phyloP scores from a whole-genome alignment of 2,329 filamentous ascomycete genomes.

The Xylariomycetidae sp. region DNA sequence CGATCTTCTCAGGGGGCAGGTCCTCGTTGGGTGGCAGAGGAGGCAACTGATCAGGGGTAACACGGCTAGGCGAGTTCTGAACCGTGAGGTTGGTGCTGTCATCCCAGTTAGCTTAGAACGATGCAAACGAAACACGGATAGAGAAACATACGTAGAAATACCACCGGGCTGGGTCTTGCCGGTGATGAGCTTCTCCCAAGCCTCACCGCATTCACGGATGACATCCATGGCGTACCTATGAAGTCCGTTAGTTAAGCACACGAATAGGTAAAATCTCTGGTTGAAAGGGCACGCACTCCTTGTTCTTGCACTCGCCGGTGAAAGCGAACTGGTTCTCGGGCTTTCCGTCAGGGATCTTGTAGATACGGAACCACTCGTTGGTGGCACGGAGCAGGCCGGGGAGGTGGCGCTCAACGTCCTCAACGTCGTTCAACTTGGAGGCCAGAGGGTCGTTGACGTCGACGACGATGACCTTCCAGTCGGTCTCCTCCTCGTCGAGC shows the following conservation, averaged over 20 bases:
- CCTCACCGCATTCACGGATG: conserved; percentile 90
- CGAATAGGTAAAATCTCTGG: too few relatives aligned
- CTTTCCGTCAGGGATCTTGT: conserved; percentile 99
- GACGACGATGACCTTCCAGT: conserved; percentile 99
- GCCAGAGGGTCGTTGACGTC: conserved; percentile 97
- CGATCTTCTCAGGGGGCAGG: conserved; percentile 78
- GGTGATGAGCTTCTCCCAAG: conserved; percentile 92
- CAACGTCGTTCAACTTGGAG: conserved; percentile 93
- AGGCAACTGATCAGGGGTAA: conserved; percentile 63
- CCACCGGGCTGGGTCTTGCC: conserved; percentile 77
- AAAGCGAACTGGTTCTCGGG: conserved; percentile 99
- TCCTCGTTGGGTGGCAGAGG: conserved; percentile 77
- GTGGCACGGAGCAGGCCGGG: conserved; percentile 94
- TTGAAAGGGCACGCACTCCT: conserved; percentile 77
- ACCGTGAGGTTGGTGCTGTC: conserved; percentile 77
- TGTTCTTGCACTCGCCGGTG: conserved; percentile 99
- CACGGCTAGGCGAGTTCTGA: conserved; percentile 64
- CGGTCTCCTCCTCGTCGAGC: conserved; percentile 98
- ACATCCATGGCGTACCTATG: conserved; percentile 85
- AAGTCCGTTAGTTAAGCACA: too few relatives aligned
- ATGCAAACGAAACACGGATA: too few relatives aligned
- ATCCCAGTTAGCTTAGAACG: conserved; percentile 8
- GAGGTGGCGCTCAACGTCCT: conserved; percentile 98
- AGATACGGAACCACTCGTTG: conserved; percentile 99
- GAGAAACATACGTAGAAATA: conserved; percentile 67